Base-by-base conservation (phyloP, 2,329 filamentous ascomycete genomes). In the Corynespora cassiicola region DNA sequence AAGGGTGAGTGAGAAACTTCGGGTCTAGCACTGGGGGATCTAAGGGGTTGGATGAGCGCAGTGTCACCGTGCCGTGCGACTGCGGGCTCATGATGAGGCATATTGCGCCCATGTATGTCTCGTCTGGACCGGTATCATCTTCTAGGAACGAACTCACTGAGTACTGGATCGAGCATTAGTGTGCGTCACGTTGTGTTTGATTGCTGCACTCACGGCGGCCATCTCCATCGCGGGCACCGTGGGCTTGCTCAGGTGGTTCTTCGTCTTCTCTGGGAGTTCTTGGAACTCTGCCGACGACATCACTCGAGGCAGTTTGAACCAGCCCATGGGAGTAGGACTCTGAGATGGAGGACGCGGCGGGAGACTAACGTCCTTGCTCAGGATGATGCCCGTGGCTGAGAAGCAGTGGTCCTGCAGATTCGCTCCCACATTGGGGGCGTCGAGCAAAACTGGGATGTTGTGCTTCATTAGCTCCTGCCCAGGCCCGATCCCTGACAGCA, bases 401-500 rank as follows among this genome's bases (percentile, higher is more conserved):
- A 40, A 36, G 27, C 36, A 45, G 22, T 56, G 81, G 54, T 86
- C 83, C 32, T 82, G 73, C 4, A 86, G 69, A 64, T 85, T 82
- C 40, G 75, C 76, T 4, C 82, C 83, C 2, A 87, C 81, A 21
- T 82, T 78, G 1, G 77, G 75, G 1, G 81, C 76, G 47, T 84
- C 72, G 4, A 74, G 67, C 11, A 82, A 47, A 0, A 78, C 63
- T 2, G 71, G 54, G 46, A 86, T 84, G 6, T 70, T 65, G 53
- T 78, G 74, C 30, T 69, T 68, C n/a, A 71, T 42, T 5, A 86
- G 74, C 42, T 81, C 75, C 0, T 65, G 52, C 4, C 63, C 52
- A 0, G 80, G 80, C 0, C 83, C 82, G 20, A 86, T 74, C 5
- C 83, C 83, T 34, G 74, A 79, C 1, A 85, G 74, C 65, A 82